These are phyloP conservation scores for Calocera viscosa DNA, from an alignment of 768 basidiomycete species.

Conservation along the genomic window DNA sequence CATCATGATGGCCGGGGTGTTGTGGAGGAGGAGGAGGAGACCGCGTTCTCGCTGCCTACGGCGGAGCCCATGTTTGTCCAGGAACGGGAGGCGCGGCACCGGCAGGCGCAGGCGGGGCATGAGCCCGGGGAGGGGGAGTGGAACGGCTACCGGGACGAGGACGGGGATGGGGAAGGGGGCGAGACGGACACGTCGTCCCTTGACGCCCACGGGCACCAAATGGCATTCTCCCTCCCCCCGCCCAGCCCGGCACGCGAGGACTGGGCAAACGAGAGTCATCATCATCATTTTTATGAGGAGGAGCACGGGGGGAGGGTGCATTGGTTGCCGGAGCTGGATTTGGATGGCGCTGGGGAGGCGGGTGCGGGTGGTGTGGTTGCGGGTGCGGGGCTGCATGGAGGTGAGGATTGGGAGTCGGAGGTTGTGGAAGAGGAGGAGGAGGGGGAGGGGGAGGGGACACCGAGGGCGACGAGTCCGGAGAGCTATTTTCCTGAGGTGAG, in stretches of 20 bases:
- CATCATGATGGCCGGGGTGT: background rate
- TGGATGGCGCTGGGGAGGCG: background rate
- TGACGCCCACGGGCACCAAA: background rate
- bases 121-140: too few species aligned
- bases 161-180: background rate
- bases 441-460: background rate
- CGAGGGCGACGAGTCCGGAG: background rate
- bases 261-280: background rate
- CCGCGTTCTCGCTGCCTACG: background rate
- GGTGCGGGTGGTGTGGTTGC: background rate
- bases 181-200: background rate
- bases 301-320: background rate
- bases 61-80: slow-evolving; percentile 2
- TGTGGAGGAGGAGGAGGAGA: slow-evolving; percentile 1
- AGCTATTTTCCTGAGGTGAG: background rate
- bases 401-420: background rate
- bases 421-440: background rate
- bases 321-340: slow-evolving; percentile 3
- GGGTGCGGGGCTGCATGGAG: background rate
- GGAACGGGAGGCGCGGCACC: background rate
- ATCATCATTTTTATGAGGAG: slow-evolving; percentile 6
- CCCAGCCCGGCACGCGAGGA: background rate
- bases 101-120: too few species aligned
- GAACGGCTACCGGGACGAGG: background rate
- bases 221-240: slow-evolving; percentile 4